Evolutionary conservation across 345 rosid species (phyloP), one percentile per base, ranked within the genome.

Genomic region (Clarkia xantiana): DNA sequence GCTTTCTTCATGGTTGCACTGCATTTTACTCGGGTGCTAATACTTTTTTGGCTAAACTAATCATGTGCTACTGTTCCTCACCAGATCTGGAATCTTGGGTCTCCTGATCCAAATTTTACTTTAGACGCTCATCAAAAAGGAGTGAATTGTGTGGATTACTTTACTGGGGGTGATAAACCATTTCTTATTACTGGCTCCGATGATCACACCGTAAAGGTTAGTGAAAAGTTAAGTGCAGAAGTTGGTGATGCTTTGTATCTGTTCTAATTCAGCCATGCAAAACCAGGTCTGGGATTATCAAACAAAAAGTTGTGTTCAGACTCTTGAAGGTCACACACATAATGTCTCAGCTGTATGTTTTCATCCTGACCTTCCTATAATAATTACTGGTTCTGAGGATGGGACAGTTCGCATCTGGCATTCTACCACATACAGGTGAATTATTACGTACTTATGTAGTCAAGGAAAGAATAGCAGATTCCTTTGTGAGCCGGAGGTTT

Each of bases 81-180:
- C 56, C 63, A 89, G 95, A 79, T 90, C 52, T 90, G 97, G 97
- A 90, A 76, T 70, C 73, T 86, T 66, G 86, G 89, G 50, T 82
- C 91, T 36, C 79, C 82, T 20, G 84, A 67, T 53, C 79, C 85
- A 47, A 79, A 72, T 68, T 79, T 76, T 56, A 76, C 95, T 10
- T 62, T 79, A 74, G 88, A 86, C 49, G 95, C 81, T 41, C 95
- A 89, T 67, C 64, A 68, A 64, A 81, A 90, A 70, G 97, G 97
- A 53, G 78, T 90, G 10, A 86, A 89, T 40, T 89, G 86, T 66
- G 72, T 82, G 16, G 86, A 89, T 59, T 80, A 85, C 82, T 82
- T 80, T 52, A 71, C 75, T 45, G 78, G 72, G 44, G 83, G 77
- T 57, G 88, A 82, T 69, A 82, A 85, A 54, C 75, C 75, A 17